Conservation (phyloP, 2,329 filamentous ascomycete genomes). For the Cyphellophora attinorum region DNA sequence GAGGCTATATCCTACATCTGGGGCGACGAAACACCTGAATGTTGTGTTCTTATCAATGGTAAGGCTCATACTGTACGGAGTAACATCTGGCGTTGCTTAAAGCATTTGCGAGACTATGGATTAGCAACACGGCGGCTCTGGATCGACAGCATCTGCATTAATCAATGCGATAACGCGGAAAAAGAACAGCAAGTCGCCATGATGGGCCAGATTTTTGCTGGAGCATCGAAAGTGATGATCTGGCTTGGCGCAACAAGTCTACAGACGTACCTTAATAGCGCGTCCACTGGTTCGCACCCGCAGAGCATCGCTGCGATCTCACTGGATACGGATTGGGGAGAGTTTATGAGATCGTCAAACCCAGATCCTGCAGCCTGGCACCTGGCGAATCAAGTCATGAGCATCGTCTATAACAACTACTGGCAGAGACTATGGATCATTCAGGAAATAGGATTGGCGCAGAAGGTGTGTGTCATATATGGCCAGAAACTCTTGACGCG, state of each 20-base stretch:
- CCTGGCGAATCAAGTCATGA: conserved; percentile 2
- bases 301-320: not conserved
- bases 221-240: conserved; percentile 4
- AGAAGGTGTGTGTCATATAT: not conserved
- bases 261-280: conserved; percentile 3
- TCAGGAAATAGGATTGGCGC: conserved; percentile 8
- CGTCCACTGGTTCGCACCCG: not conserved
- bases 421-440: conserved; percentile 10
- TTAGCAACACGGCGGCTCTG: not conserved
- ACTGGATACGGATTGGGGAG: conserved; percentile 1
- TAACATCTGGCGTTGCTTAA: conserved; percentile 3
- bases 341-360: conserved; percentile 1
- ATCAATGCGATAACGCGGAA: conserved; percentile 8
- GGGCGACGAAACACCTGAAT: not conserved
- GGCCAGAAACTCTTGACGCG: not conserved
- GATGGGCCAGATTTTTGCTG: conserved; percentile 12
- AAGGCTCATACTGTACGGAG: conserved; percentile 1
- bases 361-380: not conserved
- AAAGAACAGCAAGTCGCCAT: conserved; percentile 9
- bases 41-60: conserved; percentile 1
- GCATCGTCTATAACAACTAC: conserved; percentile 4
- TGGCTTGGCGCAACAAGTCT: conserved; percentile 6
- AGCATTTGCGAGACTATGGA: conserved; percentile 1
- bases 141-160: conserved; percentile 4
- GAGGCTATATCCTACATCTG: conserved; percentile 3